A percentile compares a stretch with the other conserved stretches of the same genome.
Conservation (phyloP, 2,329 filamentous ascomycete genomes). For the Beauveria sp. region DNA sequence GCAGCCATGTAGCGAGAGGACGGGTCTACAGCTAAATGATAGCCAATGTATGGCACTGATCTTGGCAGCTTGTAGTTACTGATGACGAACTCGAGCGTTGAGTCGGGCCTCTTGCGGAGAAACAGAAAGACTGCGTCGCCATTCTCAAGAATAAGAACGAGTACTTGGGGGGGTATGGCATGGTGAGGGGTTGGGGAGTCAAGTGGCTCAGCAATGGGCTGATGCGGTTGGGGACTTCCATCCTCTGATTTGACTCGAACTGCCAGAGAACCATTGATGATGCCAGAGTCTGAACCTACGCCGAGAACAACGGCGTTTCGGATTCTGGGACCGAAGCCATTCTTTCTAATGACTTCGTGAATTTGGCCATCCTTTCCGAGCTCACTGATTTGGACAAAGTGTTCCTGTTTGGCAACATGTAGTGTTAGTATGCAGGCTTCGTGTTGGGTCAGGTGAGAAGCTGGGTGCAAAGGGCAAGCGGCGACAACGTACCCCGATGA, state of each 20-base stretch:
- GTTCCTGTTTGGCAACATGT: constrained; percentile 45
- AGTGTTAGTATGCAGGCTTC: constrained; percentile 6
- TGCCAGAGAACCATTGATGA: constrained; percentile 16
- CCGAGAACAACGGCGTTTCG: constrained; percentile 73
- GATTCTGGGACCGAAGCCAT: constrained; percentile 73
- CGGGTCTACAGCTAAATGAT: constrained; percentile 69
- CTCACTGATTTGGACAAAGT: constrained; percentile 74
- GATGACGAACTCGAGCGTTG: constrained; percentile 51
- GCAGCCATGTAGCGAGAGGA: constrained; percentile 62
- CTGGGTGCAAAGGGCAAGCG: not conserved
- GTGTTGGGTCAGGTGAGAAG: not conserved
- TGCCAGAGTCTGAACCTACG: constrained; percentile 29
- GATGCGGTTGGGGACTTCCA: constrained; percentile 29
- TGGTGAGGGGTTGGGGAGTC: not conserved
- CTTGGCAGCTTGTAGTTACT: constrained; percentile 52
- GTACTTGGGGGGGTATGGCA: constrained; percentile 63
- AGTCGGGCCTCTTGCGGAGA: constrained; percentile 38
- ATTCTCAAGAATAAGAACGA: constrained; percentile 68
- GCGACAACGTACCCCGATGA: constrained; percentile 62
- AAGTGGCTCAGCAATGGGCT: constrained; percentile 15
- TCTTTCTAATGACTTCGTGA: constrained; percentile 67
- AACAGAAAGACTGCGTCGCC: constrained; percentile 73
- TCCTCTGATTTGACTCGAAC: constrained; percentile 32
- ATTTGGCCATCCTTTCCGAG: constrained; percentile 62
- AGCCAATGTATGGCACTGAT: constrained; percentile 51